Base-by-base conservation (phyloP, 768 basidiomycete genomes). In the Macrolepiota fuliginosa region DNA sequence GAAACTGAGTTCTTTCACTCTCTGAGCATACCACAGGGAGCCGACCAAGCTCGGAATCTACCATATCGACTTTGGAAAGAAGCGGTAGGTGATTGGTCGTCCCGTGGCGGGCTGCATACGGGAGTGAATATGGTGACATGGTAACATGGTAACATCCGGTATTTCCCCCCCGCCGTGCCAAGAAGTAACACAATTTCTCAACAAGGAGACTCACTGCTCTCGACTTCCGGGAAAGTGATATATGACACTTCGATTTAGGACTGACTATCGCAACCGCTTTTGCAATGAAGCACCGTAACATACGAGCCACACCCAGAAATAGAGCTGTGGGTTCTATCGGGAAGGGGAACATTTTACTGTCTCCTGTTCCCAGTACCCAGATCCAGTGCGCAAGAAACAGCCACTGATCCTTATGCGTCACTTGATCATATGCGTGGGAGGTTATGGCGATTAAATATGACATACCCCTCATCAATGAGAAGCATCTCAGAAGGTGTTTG, bases 391-490 rank as follows among this genome's bases (percentile, higher is more conserved):
- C 19, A 45, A 22, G 50, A 27, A 59, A 59, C 9, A 40, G 36
- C 50, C 50, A 58, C 49, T 52, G 24, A 42, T 60, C 11, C 24
- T 11, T 25, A 19, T 11, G 12, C 24, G 50, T 59, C 58, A 59
- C 29, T 37, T 59, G 58, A 17, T 32, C 39, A 51, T 39, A 27
- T 52, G 9, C 46, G 22, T 47, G 45, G 46, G 42, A 49, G 11
- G 12, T 17, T 10, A 49, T 47, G 47, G 25, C 25, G 52, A 25
- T 46, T 10, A 24, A 35, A 45, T 35, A 40, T 32, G 29, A 54
- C 32, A 49, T 54, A 25, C 15, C 58, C 29, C 17, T 25, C 36
- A 61, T 61, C 59, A 32, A 19, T n/a, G 35, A 54, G 60, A 61
- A 61, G 60, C 24, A 13, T 36, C 11, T 52, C 36, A 22, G 25